Conservation (phyloP, 495 filamentous ascomycete species). For the Aspergillus diversus region DNA sequence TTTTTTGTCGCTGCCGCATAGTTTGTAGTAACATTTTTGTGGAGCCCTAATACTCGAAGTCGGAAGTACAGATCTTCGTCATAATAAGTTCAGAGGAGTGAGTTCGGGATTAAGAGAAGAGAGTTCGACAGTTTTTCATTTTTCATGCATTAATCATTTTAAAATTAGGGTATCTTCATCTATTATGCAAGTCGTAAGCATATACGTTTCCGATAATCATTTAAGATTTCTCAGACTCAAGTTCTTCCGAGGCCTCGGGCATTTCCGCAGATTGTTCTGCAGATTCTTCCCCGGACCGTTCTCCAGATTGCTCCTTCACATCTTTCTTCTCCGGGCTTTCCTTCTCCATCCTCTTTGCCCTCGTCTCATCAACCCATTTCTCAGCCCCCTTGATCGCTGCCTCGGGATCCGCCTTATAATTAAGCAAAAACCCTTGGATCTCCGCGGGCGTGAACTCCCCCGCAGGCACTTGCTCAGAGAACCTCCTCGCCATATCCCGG, state of each 20-base stretch:
- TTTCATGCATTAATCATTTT: background rate
- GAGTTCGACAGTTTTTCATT: background rate
- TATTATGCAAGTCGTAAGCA: background rate
- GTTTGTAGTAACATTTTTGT: no score
- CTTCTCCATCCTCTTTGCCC: constrained; percentile 20
- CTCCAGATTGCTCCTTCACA: background rate
- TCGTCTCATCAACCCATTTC: constrained; percentile 52
- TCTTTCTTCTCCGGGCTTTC: background rate
- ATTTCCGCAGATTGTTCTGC: background rate
- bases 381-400: constrained; percentile 57
- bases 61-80: no score
- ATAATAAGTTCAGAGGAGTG: background rate
- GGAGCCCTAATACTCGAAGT: no score
- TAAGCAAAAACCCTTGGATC: constrained; percentile 75
- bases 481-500: constrained; percentile 51
- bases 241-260: background rate
- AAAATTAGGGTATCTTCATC: constrained; percentile 5
- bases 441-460: constrained; percentile 73
- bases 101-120: background rate
- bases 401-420: constrained; percentile 66
- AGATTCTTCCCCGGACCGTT: background rate
- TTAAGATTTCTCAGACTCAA: background rate
- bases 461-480: constrained; percentile 64
- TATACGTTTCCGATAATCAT: no score
- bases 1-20: no score